These are phyloP conservation scores for Capronia americana DNA, from an alignment of 2,329 filamentous ascomycete genomes.

Conservation along the genomic window DNA sequence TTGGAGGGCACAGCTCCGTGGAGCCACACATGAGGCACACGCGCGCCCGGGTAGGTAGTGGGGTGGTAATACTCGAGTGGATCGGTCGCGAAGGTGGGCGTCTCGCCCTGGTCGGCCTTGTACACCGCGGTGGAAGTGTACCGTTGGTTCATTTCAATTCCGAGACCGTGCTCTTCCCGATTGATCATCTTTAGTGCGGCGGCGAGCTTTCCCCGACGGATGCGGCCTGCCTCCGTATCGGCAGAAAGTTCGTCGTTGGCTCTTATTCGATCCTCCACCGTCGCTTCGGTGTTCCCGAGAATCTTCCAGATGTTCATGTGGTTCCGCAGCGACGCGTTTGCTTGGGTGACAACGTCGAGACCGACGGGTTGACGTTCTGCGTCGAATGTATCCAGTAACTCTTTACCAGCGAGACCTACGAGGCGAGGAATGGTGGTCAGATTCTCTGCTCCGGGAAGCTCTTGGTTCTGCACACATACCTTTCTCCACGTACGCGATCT, in stretches of 20 bases:
- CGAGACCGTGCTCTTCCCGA: constrained; percentile 62
- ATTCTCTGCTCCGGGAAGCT: too few species aligned
- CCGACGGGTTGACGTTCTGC: constrained; percentile 46
- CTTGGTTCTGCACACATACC: constrained; percentile 41
- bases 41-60: constrained; percentile 63
- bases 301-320: constrained; percentile 56
- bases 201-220: constrained; percentile 50
- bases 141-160: constrained; percentile 65
- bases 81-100: constrained; percentile 44
- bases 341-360: constrained; percentile 56
- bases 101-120: constrained; percentile 49
- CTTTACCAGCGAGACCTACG: constrained; percentile 22
- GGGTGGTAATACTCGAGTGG: constrained; percentile 51
- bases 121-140: constrained; percentile 56
- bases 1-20: constrained; percentile 54
- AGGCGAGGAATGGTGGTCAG: background rate
- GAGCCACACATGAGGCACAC: constrained; percentile 69
- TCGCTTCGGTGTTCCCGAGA: constrained; percentile 52
- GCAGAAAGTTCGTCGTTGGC: constrained; percentile 52
- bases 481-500: constrained; percentile 42
- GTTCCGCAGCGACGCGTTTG: constrained; percentile 63
- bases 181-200: constrained; percentile 52
- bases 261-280: constrained; percentile 48
- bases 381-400: constrained; percentile 45
- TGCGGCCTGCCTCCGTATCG: constrained; percentile 47